Evolutionary conservation across 345 rosid species (phyloP), one percentile per base, ranked within the genome.

Genomic region (Gossypium bickii): DNA sequence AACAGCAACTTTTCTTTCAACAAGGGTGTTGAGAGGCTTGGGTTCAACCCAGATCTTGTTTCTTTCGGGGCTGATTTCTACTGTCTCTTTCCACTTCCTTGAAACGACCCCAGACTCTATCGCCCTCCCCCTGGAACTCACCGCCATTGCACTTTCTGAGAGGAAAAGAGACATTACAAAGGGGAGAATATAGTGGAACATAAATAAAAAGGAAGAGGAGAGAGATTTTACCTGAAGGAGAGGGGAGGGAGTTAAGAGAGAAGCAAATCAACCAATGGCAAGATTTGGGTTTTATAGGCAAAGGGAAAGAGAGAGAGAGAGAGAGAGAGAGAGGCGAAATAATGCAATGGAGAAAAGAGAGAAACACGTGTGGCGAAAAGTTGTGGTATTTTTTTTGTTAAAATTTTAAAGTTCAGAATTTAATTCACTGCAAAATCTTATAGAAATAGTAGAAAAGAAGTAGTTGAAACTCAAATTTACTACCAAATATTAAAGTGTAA

Each of bases 61-160:
- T 74, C 96, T 81, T 77, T 92, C 96, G 0, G 96, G 97, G 75
- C 93, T 87, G n/a, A 75, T 80, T 49, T 78, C 82, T 34, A 74
- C 80, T 72, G 62, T 78, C 12, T 84, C 86, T 27, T 76, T 86
- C 70, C 85, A 85, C 71, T 79, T 84, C 74, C 85, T 84, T 7
- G 89, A 82, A 72, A 82, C 73, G 63, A 79, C 76, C 67, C 78
- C 79, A 41, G 77, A 60, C 79, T 82, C 73, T 53, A 86, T 47
- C 52, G 78, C 76, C 84, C 88, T 78, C 75, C 78, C 86, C 66
- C 88, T 83, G 56, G 88, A 90, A 78, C 82, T 77, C 71, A 80
- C 82, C 51, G 81, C 86, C 88, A 82, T 78, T 45, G 17, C 34
- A 55, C 53, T 73, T 73, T 10, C 45, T 53, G 63, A 38, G n/a